Evolutionary conservation across 805 yeast genomes (phyloP).

Genomic region (Wickerhamiella brachini): DNA sequence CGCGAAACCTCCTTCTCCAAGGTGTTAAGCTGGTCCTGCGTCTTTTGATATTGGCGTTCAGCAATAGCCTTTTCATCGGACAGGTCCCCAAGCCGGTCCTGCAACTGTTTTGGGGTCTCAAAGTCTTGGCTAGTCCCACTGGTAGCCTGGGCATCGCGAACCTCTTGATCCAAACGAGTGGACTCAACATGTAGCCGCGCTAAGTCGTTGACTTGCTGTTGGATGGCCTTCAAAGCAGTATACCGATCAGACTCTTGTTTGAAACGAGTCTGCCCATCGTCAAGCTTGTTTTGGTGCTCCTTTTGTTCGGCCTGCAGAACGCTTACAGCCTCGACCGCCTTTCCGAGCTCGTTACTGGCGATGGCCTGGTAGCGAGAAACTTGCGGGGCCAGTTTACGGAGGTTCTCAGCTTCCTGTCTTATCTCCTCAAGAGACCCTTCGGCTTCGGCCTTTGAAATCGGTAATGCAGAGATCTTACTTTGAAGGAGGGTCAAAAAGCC

Average conservation of each 20-base stretch:
- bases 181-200: neutral
- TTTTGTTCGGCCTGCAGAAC: slow-evolving; percentile 1
- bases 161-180: neutral
- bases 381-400: slow-evolving; percentile 10
- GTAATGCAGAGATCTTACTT: slow-evolving; percentile 24
- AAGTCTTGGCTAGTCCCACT: slow-evolving; percentile 3
- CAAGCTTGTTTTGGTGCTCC: neutral
- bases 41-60: neutral
- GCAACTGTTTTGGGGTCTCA: slow-evolving; percentile 6
- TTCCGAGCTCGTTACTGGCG: neutral
- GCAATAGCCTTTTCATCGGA: slow-evolving; percentile 4
- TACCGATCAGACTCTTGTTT: neutral
- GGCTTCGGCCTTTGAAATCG: slow-evolving; percentile 25
- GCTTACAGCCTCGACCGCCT: neutral
- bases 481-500: slow-evolving; percentile 16
- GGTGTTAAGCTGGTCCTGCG: neutral
- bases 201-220: neutral
- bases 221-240: neutral
- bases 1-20: neutral
- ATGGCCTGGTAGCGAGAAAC: neutral
- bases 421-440: slow-evolving; percentile 21
- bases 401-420: slow-evolving; percentile 5
- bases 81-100: slow-evolving; percentile 10
- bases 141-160: neutral
- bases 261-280: neutral